Percentiles rank a stretch among this genome's conserved stretches.
These are phyloP conservation scores for Chaetoceros tenuissimus DNA, from an alignment of 108 stramenopile species.

Conservation along the genomic window DNA sequence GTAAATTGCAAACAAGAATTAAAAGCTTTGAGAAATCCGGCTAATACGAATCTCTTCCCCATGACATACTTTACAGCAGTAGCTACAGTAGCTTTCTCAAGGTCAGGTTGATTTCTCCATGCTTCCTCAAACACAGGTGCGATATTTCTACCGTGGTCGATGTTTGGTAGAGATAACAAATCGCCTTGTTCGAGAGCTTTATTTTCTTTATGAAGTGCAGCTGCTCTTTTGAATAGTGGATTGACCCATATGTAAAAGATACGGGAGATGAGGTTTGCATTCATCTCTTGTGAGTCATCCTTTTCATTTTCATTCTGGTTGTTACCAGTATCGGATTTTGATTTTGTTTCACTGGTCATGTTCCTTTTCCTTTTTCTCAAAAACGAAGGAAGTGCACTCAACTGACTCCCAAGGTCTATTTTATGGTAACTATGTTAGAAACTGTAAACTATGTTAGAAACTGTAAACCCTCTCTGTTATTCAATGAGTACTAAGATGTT, in stretches of 20 bases:
- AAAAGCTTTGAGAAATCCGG: slow-evolving; percentile 35
- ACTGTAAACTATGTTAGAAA: too few species aligned
- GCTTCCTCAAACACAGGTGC: slow-evolving; percentile 41
- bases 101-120: slow-evolving; percentile 16
- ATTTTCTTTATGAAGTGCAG: slow-evolving; percentile 16
- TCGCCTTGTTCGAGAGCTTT: slow-evolving; percentile 46
- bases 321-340: too few species aligned
- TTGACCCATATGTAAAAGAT: slow-evolving; percentile 50
- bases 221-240: slow-evolving; percentile 56
- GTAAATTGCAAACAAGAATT: slow-evolving; percentile 60
- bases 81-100: slow-evolving; percentile 2
- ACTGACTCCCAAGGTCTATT: too few species aligned
- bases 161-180: slow-evolving; percentile 38
- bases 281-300: slow-evolving; percentile 44
- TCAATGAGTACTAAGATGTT: too few species aligned
- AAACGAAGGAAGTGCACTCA: too few species aligned
- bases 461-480: too few species aligned
- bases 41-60: slow-evolving; percentile 40
- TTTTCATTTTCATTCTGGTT: too few species aligned
- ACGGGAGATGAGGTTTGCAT: slow-evolving; percentile 31
- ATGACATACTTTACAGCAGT: slow-evolving; percentile 26
- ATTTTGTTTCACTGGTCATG: too few species aligned
- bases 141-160: slow-evolving; percentile 34
- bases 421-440: too few species aligned
- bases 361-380: too few species aligned